Percentiles rank a stretch among this genome's conserved stretches.
Conservation (phyloP, 306 rosid species). For the Quercus suber region DNA sequence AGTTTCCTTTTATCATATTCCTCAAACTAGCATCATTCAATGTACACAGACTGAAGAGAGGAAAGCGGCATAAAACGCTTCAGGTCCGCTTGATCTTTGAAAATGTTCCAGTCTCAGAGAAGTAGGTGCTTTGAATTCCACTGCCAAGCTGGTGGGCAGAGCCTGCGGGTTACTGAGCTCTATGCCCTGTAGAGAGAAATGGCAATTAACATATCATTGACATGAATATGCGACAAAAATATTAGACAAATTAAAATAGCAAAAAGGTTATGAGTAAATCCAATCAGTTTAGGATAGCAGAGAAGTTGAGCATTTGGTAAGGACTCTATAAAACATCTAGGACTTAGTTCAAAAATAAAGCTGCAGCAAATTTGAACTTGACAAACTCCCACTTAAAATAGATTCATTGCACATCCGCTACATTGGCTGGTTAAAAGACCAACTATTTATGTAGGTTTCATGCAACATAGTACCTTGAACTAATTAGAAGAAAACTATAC, state of each 20-base stretch:
- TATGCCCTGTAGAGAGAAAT: slow-evolving; percentile 59
- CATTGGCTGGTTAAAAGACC: not conserved
- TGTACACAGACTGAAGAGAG: not conserved
- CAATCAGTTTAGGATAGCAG: not conserved
- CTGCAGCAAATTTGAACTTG: too few relatives aligned
- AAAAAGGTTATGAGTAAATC: not conserved
- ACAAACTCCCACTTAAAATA: too few relatives aligned
- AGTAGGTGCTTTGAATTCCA: slow-evolving; percentile 97
- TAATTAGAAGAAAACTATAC: not conserved
- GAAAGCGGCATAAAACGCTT: slow-evolving; percentile 5
- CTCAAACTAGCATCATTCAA: not conserved
- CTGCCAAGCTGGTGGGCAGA: slow-evolving; percentile 88
- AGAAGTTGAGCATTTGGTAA: not conserved
- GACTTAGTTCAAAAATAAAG: not conserved
- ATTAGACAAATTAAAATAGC: not conserved
- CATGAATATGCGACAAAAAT: not conserved
- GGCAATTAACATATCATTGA: not conserved
- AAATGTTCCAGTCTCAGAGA: too few relatives aligned
- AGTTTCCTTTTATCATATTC: not conserved
- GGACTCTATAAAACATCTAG: not conserved
- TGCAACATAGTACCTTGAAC: not conserved
- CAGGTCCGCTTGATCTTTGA: slow-evolving; percentile 83
- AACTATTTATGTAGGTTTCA: not conserved
- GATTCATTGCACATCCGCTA: too few relatives aligned
- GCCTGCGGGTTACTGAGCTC: slow-evolving; percentile 97